Evolutionary conservation across 2,329 filamentous ascomycete species (phyloP), one percentile per base, ranked within the genome.

Genomic region (Sporothrix euskadiensis): DNA sequence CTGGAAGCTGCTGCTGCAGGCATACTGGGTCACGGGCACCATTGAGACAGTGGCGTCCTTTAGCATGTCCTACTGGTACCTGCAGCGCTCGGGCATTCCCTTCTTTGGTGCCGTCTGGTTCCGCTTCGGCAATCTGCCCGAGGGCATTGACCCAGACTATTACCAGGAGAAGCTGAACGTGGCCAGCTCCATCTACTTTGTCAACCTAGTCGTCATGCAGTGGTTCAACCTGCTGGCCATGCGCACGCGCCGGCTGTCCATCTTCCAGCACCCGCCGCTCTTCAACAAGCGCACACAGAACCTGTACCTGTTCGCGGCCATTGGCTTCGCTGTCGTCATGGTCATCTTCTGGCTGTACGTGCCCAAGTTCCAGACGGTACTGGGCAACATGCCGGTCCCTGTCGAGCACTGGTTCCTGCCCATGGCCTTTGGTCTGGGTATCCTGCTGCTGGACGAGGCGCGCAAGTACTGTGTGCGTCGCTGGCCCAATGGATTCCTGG

Each of bases 121-220:
- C 79, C 85, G 86, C 30, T 93, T 92, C 78, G 90, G 90, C 69
- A 78, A 81, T 3, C 77, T 86, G 4, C 87, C 86, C 10, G 84
- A 77, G 73, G 83, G 79, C 78, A 84, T 88, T 12, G 85, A 87
- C 70, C 81, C 85, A 1, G 87, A 88, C 63, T 86, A 85, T 73
- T 88, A 90, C 77, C 82, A 81, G 0, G 80, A 83, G 39, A 85
- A 88, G 75, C 82, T 91, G 32, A 91, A 90, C 75, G 85, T 87
- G 74, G 91, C 91, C 0, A 91, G 88, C 52, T 92, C 89, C 19
- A 90, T 95, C 74, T 94, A 94, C 81, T 94, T 94, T 77, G 88
- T 94, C 76, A 94, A 90, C 74, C 83, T 95, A 30, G 92, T 95
- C 1, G 89, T 94, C 68, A 93, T 94, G 91, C 91, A 93, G 84